Evolutionary conservation across 1,284 basidiomycete species (phyloP).

Genomic region (Veloboletus limbatus): DNA sequence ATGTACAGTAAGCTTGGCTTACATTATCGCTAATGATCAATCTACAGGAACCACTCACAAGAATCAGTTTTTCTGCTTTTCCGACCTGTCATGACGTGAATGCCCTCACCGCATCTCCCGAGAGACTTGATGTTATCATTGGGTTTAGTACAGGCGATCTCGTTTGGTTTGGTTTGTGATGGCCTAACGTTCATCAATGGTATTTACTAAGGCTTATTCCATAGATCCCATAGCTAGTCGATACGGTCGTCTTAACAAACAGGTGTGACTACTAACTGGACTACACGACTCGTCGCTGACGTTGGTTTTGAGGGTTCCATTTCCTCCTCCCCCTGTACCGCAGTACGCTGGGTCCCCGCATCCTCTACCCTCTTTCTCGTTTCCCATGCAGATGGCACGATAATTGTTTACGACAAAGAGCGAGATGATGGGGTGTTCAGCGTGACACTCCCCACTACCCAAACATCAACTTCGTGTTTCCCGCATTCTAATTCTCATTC

Average conservation of each 20-base stretch:
- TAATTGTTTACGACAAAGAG: conserved; percentile 86
- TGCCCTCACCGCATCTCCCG: conserved; percentile 68
- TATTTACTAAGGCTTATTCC: conserved; percentile 1
- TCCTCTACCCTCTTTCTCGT: conserved; percentile 85
- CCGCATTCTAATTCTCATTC: conserved; percentile 11
- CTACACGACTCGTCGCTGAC: conserved; percentile 20
- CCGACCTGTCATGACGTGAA: conserved; percentile 93
- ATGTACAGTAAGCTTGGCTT: conserved; percentile 4
- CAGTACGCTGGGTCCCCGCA: conserved; percentile 87
- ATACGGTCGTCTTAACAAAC: conserved; percentile 91
- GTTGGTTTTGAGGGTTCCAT: conserved; percentile 20
- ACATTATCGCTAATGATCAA: neutral
- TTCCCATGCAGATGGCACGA: conserved; percentile 87
- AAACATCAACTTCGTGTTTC: conserved; percentile 12
- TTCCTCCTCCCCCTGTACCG: conserved; percentile 37
- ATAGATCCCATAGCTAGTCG: conserved; percentile 80
- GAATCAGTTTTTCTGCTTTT: conserved; percentile 81
- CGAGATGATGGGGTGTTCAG: conserved; percentile 80
- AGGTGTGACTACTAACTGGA: conserved; percentile 41
- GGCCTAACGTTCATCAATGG: neutral
- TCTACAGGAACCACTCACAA: conserved; percentile 76
- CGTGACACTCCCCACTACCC: conserved; percentile 49
- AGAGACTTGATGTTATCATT: conserved; percentile 86
- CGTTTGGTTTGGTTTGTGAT: conserved; percentile 77
- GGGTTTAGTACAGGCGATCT: conserved; percentile 93